Conservation (phyloP, 257 asterid genomes). For the Fraxinus pennsylvanica region DNA sequence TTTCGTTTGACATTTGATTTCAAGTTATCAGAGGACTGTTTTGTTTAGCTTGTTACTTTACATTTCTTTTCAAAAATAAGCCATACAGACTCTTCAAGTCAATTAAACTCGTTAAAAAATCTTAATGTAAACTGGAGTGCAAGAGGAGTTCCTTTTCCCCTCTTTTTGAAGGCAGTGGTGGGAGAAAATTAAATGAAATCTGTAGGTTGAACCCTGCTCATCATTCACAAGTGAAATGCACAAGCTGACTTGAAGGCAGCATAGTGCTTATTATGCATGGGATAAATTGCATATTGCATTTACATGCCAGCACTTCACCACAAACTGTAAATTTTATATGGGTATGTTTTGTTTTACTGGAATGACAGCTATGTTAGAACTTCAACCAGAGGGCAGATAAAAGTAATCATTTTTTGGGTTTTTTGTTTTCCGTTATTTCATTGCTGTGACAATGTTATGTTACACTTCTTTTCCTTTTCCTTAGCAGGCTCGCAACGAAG, state of each 20-base stretch:
- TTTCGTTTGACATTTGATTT: not conserved
- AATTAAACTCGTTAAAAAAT: not conserved
- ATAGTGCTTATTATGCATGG: not conserved
- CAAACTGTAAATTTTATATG: not conserved
- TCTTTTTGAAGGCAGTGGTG: not conserved
- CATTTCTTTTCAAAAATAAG: not conserved
- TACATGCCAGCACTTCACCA: not conserved
- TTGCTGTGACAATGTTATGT: not conserved
- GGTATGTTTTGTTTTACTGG: not conserved
- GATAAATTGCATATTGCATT: not conserved
- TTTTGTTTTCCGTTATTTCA: not conserved
- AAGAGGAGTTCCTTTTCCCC: not conserved
- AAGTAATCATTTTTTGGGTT: not conserved
- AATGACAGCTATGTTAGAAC: constrained; percentile 4
- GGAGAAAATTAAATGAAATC: not conserved
- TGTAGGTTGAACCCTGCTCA: not conserved
- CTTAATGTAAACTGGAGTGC: not conserved
- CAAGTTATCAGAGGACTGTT: constrained; percentile 19
- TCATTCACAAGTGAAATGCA: not conserved
- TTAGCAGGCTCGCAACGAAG: constrained; percentile 50
- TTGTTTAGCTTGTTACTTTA: constrained; percentile 6
- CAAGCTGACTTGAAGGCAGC: not conserved
- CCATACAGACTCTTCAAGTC: not conserved
- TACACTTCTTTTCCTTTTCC: constrained; percentile 16
- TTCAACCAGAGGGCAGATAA: constrained; percentile 3